Evolutionary conservation across 257 asterid genomes (phyloP).

Genomic region (Lycium ferocissimum): DNA sequence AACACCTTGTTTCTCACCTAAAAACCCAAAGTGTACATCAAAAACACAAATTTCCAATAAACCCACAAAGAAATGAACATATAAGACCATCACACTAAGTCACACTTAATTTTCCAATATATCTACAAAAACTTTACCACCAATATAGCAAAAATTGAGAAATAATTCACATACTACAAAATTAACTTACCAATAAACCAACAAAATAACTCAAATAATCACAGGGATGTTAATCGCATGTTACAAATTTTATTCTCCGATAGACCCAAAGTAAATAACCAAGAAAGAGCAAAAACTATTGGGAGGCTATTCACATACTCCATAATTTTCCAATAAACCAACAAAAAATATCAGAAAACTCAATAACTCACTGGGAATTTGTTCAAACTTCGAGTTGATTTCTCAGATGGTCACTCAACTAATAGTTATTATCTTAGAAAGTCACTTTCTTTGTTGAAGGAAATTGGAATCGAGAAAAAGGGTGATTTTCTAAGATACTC

Average conservation of each 20-base stretch:
- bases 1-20: constrained; percentile 90
- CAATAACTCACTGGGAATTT: not conserved
- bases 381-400: too few relatives aligned
- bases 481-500: too few relatives aligned
- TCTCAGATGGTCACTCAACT: too few relatives aligned
- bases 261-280: not conserved
- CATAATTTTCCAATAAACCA: not conserved
- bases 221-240: not conserved
- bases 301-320: not conserved
- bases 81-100: not conserved
- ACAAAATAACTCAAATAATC: not conserved
- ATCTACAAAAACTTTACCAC: not conserved
- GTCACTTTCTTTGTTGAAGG: too few relatives aligned
- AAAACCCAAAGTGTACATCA: constrained; percentile 22
- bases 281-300: not conserved
- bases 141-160: not conserved
- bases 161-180: not conserved
- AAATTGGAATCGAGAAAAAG: too few relatives aligned
- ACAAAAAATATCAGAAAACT: not conserved
- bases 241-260: constrained; percentile 1
- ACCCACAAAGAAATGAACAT: constrained; percentile 25
- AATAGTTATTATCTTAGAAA: too few relatives aligned
- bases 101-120: not conserved
- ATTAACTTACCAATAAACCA: not conserved
- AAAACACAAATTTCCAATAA: constrained; percentile 24